Evolutionary conservation across 73 alveolate genomes (phyloP), one percentile per base, ranked within the genome.

Genomic region (Urostyla sp.): DNA sequence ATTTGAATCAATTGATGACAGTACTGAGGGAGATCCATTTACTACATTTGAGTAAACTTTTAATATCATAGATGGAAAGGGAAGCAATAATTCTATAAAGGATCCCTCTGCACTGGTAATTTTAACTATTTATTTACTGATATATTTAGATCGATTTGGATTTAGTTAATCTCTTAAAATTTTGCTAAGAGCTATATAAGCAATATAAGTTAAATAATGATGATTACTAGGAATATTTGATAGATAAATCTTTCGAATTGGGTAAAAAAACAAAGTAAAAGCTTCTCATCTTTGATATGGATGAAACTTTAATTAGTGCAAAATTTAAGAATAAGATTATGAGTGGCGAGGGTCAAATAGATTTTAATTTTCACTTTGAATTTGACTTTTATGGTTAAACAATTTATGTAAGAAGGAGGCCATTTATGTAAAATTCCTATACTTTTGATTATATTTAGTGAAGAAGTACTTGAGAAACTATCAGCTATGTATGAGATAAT

Each of bases 401-500:
- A 13, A 69, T 69, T 24, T 69, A 69, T 49, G 83, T 69, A 69
- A 49, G 83, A 7, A 15, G 91, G 28, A 49, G 98, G 54, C 94
- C 94, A 48, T 85, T 87, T 31, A 81, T 89, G 11, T 49, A 59
- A 59, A 72, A 84, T 45, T 91, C 90, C 81, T 75, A n/a, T n/a
- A n/a, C n/a, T n/a, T n/a, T n/a, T n/a, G n/a, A n/a, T n/a, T n/a
- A n/a, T n/a, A n/a, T n/a, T n/a, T n/a, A n/a, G n/a, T n/a, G n/a
- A n/a, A n/a, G n/a, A n/a, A n/a, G n/a, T n/a, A n/a, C n/a, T 95
- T n/a, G 37, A 76, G 40, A 46, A 54, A 27, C 67, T 92, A 23
- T 80, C 93, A 35, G 56, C 88, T 43, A 78, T 74, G 49, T 95
- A 85, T 75, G 94, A 73, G 66, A 51, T 95, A 20, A 95, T 90